phyloP scores from a whole-genome alignment of 202 grass and related monocot genomes.

The Tripidium arundinaceum region DNA sequence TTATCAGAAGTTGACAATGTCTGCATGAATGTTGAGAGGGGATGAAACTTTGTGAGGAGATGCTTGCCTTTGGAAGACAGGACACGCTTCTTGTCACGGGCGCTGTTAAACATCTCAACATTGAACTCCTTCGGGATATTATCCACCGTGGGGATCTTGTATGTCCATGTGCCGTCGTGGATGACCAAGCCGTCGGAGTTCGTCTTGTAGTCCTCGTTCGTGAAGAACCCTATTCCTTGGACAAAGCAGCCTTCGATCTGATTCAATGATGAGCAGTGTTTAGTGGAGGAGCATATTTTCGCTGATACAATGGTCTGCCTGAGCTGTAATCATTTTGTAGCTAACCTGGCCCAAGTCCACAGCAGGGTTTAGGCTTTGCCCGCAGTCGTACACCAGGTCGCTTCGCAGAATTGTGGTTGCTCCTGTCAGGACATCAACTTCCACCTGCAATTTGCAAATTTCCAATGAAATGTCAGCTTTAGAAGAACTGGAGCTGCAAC shows the following conservation, averaged over 20 bases:
- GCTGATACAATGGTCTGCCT: neutral
- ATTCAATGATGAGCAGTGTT: neutral
- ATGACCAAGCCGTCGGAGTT: slow-evolving; percentile 76
- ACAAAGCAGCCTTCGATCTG: slow-evolving; percentile 93
- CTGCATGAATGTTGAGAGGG: neutral
- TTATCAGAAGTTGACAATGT: neutral
- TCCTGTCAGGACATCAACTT: slow-evolving; percentile 57
- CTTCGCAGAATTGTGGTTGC: slow-evolving; percentile 47
- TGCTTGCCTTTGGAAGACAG: slow-evolving; percentile 78
- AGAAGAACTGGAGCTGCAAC: neutral
- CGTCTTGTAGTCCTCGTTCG: slow-evolving; percentile 68
- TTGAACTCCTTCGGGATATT: slow-evolving; percentile 86
- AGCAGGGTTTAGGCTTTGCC: slow-evolving; percentile 37
- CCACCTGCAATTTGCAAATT: slow-evolving; percentile 34
- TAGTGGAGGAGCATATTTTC: neutral
- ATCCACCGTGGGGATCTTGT: slow-evolving; percentile 91
- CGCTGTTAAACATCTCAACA: slow-evolving; percentile 71
- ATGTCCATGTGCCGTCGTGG: slow-evolving; percentile 86
- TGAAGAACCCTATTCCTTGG: slow-evolving; percentile 91
- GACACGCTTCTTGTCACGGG: slow-evolving; percentile 57
- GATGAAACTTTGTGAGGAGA: neutral
- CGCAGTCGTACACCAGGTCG: slow-evolving; percentile 55
- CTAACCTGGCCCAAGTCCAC: slow-evolving; percentile 70
- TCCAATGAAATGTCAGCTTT: neutral
- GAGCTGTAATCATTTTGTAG: neutral